Conservation (phyloP, 2,329 filamentous ascomycete genomes). For the Fusarium sp. region DNA sequence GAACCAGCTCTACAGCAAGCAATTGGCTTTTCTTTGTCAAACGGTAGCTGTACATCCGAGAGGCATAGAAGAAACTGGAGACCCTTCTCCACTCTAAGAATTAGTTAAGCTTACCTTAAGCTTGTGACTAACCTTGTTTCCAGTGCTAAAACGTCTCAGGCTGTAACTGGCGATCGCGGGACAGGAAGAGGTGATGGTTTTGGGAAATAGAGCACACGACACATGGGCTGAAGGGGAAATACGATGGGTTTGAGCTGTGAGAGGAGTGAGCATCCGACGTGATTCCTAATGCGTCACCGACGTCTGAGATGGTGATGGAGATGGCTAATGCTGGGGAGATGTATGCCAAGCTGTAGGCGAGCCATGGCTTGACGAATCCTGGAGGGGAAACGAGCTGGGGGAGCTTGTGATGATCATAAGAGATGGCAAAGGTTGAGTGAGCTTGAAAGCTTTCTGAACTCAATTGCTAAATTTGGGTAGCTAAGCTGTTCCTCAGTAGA, state of each 20-base stretch:
- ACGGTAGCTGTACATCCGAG: not conserved
- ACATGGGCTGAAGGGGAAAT: not conserved
- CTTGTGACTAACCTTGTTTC: not conserved
- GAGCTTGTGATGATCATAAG: not conserved
- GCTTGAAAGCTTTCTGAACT: not conserved
- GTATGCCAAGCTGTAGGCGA: constrained; percentile 15
- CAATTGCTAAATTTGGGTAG: not conserved
- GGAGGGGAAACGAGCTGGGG: not conserved
- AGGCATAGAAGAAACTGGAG: not conserved
- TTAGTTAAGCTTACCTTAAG: not conserved
- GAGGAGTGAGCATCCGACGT: constrained; percentile 28
- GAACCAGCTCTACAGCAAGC: not conserved
- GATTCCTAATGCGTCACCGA: constrained; percentile 35
- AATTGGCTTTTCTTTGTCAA: not conserved
- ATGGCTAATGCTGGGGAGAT: constrained; percentile 1
- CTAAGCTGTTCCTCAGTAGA: no score
- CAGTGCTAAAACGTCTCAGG: constrained; percentile 7
- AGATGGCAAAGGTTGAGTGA: not conserved
- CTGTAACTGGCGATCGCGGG: constrained; percentile 12
- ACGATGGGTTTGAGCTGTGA: not conserved
- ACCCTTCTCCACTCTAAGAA: not conserved
- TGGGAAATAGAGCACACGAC: constrained; percentile 2
- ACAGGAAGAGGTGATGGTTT: not conserved
- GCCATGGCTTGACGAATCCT: not conserved
- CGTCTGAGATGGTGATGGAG: constrained; percentile 4